Conservation (phyloP, 805 yeast genomes). For the Metschnikowia lunata region DNA sequence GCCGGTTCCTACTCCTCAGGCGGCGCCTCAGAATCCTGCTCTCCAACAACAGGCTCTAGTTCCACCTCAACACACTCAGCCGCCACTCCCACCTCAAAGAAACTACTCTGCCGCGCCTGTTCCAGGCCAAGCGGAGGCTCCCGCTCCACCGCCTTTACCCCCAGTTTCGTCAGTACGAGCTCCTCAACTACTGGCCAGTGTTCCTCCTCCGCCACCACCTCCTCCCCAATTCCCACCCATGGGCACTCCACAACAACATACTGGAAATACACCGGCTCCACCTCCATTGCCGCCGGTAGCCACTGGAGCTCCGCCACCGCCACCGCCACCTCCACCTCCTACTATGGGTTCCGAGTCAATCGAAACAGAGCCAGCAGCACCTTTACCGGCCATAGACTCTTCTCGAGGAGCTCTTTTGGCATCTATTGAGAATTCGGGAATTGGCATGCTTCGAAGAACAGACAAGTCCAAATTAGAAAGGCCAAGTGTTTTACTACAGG, state of each 20-base stretch:
- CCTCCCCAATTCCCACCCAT: constrained; percentile 19
- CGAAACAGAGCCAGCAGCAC: constrained; percentile 14
- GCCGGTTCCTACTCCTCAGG: constrained; percentile 15
- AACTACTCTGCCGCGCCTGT: constrained; percentile 19
- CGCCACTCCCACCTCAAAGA: constrained; percentile 17
- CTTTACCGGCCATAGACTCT: constrained; percentile 38
- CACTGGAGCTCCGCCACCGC: constrained; percentile 6
- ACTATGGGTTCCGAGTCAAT: neutral
- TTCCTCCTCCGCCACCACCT: neutral
- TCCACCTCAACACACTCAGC: neutral
- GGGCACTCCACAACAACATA: constrained; percentile 7
- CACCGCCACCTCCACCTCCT: constrained; percentile 21
- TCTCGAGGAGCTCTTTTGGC: constrained; percentile 81
- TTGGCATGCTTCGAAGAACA: constrained; percentile 64
- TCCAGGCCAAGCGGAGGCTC: constrained; percentile 20
- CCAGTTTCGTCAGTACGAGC: constrained; percentile 18
- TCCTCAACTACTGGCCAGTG: neutral
- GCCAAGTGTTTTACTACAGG: constrained; percentile 69
- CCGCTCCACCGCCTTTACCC: constrained; percentile 18
- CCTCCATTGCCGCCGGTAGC: constrained; percentile 17
- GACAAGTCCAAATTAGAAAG: constrained; percentile 81
- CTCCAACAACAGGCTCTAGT: neutral
- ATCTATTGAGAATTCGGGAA: constrained; percentile 78
- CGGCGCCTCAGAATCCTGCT: neutral
- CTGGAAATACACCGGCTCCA: constrained; percentile 24